phyloP scores from a whole-genome alignment of 2,329 filamentous ascomycete species.

The Diatrype stigma region DNA sequence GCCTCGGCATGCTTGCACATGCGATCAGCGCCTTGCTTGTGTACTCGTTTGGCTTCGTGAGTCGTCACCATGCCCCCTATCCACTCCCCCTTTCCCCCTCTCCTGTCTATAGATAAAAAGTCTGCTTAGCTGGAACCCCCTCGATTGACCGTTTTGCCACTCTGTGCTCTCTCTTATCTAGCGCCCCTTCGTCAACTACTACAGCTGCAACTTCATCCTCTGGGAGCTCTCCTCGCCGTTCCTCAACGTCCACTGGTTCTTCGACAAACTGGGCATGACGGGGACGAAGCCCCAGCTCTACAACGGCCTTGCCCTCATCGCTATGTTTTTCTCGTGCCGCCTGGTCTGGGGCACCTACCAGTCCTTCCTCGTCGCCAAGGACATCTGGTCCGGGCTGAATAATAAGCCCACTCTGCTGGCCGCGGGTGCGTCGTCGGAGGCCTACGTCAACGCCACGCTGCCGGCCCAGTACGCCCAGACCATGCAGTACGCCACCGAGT shows the following conservation, averaged over 20 bases:
- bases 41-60: conserved; percentile 75
- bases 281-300: conserved; percentile 69
- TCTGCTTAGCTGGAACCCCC: too few relatives aligned
- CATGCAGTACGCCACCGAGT: conserved; percentile 47
- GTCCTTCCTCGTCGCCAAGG: conserved; percentile 64
- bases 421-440: conserved; percentile 27
- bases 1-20: conserved; percentile 72
- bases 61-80: conserved; percentile 29
- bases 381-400: conserved; percentile 60
- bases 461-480: conserved; percentile 34
- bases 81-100: conserved; percentile 4
- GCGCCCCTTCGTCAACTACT: conserved; percentile 83
- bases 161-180: conserved; percentile 35
- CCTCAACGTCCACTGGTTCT: conserved; percentile 88
- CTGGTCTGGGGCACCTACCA: conserved; percentile 75
- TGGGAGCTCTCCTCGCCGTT: conserved; percentile 85
- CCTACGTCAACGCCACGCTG: conserved; percentile 30
- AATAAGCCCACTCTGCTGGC: conserved; percentile 32
- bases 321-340: conserved; percentile 72
- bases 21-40: conserved; percentile 70
- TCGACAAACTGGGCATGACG: conserved; percentile 79
- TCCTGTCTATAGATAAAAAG: too few relatives aligned
- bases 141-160: background rate
- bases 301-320: conserved; percentile 69
- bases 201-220: conserved; percentile 74